Evolutionary conservation across 306 rosid species (phyloP).

Genomic region (Trifolium pratense): DNA sequence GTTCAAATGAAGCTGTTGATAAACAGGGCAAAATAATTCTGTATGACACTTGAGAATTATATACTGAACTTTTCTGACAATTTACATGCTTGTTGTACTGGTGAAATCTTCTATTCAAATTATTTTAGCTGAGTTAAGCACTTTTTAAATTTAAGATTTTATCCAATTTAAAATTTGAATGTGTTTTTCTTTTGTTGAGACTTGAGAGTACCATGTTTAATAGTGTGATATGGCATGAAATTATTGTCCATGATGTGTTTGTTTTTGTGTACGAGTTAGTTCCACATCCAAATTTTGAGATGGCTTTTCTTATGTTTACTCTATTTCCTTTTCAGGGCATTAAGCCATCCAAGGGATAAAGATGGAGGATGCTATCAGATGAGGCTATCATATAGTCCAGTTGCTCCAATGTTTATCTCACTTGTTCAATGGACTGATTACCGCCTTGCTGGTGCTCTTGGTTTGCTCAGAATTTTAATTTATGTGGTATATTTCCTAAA

Average conservation of each 20-base stretch:
- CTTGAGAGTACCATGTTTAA: not conserved
- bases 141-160: conserved; percentile 18
- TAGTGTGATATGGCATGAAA: not conserved
- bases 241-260: not conserved
- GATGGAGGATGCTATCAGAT: conserved; percentile 88
- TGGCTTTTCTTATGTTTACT: conserved; percentile 2
- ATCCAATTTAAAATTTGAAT: not conserved
- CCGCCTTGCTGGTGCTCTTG: conserved; percentile 83
- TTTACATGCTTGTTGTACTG: too few relatives aligned
- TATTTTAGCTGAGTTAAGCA: conserved; percentile 11
- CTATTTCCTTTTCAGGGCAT: conserved; percentile 55
- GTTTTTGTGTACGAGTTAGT: not conserved
- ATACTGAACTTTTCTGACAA: not conserved
- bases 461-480: conserved; percentile 79
- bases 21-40: conserved; percentile 14
- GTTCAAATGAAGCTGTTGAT: conserved; percentile 14
- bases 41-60: conserved; percentile 13
- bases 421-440: conserved; percentile 93
- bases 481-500: conserved; percentile 62
- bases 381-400: conserved; percentile 83
- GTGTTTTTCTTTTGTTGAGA: not conserved
- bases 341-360: conserved; percentile 77
- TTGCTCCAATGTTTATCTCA: conserved; percentile 72
- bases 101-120: too few relatives aligned
- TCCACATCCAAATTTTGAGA: not conserved